Evolutionary conservation across 306 rosid species (phyloP).

Genomic region (cucumber (Cucumis sativus)): DNA sequence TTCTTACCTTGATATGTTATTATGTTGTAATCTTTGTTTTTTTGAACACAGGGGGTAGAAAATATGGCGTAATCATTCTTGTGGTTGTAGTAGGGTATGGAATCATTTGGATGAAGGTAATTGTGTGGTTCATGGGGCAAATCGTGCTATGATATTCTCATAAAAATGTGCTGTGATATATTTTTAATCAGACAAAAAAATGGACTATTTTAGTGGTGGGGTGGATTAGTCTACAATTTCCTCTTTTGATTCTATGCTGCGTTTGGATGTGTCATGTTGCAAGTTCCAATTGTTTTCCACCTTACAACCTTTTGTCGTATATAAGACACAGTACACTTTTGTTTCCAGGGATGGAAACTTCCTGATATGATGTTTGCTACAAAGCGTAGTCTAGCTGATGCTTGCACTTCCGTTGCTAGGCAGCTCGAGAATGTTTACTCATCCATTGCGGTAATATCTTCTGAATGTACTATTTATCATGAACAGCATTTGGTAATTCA

Average conservation of each 20-base stretch:
- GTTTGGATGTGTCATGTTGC: not conserved
- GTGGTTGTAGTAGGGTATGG: conserved; percentile 67
- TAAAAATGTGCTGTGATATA: not conserved
- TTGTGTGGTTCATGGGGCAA: not conserved
- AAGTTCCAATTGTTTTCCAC: not conserved
- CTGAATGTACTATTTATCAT: not conserved
- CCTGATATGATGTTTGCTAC: conserved; percentile 96
- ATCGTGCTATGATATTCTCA: not conserved
- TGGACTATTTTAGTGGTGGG: not conserved
- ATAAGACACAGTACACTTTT: conserved; percentile 8
- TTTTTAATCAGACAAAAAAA: not conserved
- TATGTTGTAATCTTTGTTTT: not conserved
- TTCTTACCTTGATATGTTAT: not conserved
- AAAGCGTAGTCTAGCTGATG: conserved; percentile 74
- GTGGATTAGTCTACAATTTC: not conserved
- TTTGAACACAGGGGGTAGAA: conserved; percentile 37
- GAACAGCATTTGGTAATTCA: not conserved
- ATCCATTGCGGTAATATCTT: conserved; percentile 44
- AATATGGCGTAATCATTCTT: conserved; percentile 50
- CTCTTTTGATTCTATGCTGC: not conserved
- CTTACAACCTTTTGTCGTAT: not conserved
- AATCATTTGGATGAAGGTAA: conserved; percentile 92
- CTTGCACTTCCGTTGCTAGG: conserved; percentile 52
- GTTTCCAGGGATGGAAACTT: conserved; percentile 85
- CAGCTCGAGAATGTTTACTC: conserved; percentile 67